Evolutionary conservation across 2,329 filamentous ascomycete genomes (phyloP).

Genomic region (Exophiala alcalophila): DNA sequence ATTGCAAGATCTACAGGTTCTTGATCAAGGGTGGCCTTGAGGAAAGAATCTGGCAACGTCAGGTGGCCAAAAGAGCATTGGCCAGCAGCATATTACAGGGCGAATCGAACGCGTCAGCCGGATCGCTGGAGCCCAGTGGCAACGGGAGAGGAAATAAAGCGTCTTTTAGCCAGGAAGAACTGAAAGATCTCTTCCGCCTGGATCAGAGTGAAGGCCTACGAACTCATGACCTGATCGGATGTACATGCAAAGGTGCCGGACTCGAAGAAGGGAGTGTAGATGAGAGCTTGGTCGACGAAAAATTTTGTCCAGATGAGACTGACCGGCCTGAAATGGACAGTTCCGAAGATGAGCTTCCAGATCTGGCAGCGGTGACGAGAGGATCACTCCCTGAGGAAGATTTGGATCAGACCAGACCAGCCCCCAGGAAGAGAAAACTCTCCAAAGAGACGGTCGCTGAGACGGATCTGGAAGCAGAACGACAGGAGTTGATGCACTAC

Average conservation of each 20-base stretch:
- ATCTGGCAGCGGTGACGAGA: slow-evolving; percentile 18
- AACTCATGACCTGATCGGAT: slow-evolving; percentile 66
- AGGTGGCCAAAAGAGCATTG: slow-evolving; percentile 67
- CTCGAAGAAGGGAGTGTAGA: slow-evolving; percentile 5
- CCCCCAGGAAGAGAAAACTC: no score
- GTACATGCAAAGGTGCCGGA: slow-evolving; percentile 59
- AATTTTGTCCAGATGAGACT: not conserved
- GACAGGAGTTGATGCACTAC: slow-evolving; percentile 44
- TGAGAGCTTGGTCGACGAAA: not conserved
- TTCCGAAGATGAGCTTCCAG: slow-evolving; percentile 29
- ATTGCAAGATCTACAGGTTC: slow-evolving; percentile 67
- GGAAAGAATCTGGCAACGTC: slow-evolving; percentile 72
- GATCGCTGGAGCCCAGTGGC: slow-evolving; percentile 1
- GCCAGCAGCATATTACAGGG: slow-evolving; percentile 68
- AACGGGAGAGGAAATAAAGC: slow-evolving; percentile 53
- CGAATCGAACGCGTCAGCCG: slow-evolving; percentile 9
- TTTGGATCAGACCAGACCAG: no score
- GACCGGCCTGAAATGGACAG: not conserved
- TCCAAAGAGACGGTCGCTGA: no score
- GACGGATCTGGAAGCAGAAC: slow-evolving; percentile 36
- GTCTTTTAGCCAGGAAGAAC: slow-evolving; percentile 64
- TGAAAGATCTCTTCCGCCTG: slow-evolving; percentile 64
- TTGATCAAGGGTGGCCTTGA: slow-evolving; percentile 67
- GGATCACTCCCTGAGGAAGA: no score
- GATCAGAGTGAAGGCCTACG: slow-evolving; percentile 61